Percentiles rank a stretch among this genome's conserved stretches.
Conservation (phyloP, 345 rosid genomes). For the Eucalyptus pumila region DNA sequence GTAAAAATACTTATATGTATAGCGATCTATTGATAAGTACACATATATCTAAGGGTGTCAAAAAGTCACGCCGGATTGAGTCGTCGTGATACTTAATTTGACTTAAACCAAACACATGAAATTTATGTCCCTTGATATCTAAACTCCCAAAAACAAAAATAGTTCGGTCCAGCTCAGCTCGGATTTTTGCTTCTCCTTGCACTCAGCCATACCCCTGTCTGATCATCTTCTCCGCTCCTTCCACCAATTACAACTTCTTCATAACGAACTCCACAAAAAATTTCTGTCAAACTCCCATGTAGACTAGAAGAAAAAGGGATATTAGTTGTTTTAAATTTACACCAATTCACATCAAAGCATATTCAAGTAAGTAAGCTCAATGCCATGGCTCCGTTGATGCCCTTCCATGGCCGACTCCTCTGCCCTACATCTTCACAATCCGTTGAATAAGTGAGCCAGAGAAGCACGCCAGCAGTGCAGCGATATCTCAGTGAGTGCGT, state of each 20-base stretch:
- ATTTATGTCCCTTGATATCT: too few species aligned
- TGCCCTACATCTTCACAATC: slow-evolving; percentile 14
- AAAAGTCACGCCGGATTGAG: accelerated
- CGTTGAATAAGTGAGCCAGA: slow-evolving; percentile 5
- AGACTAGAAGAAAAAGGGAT: background rate
- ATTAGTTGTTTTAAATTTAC: background rate
- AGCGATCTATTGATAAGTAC: background rate
- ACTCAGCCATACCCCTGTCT: background rate
- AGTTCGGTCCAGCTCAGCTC: too few species aligned
- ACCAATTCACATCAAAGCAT: background rate
- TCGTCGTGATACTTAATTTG: accelerated
- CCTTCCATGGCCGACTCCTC: slow-evolving; percentile 41
- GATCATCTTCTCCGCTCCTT: background rate
- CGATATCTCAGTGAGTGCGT: slow-evolving; percentile 32
- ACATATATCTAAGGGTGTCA: too few species aligned
- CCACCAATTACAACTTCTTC: background rate
- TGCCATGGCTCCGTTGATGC: slow-evolving; percentile 34
- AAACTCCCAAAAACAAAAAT: accelerated
- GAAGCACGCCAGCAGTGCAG: background rate
- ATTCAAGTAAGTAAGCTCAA: background rate
- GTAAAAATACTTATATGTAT: background rate
- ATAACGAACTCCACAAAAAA: background rate
- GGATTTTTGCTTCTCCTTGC: background rate
- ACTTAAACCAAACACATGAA: background rate
- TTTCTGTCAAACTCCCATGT: background rate